These are phyloP conservation scores for Gymnopus androsaceus DNA, from an alignment of 1,284 basidiomycete species.

Conservation along the genomic window DNA sequence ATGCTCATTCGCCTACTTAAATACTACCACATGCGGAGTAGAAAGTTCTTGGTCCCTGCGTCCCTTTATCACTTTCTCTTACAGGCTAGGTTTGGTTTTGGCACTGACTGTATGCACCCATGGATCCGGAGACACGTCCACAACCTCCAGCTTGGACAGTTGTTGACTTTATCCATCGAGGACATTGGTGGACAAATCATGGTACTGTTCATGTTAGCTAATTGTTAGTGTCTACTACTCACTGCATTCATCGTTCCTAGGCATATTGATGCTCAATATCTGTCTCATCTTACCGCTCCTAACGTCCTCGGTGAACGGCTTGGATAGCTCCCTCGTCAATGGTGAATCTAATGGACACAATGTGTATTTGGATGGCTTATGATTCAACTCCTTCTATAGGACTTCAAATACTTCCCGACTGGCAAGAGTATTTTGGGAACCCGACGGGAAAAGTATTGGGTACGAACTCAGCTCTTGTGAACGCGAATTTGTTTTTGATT, in stretches of 20 bases:
- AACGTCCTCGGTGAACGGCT: constrained; percentile 61
- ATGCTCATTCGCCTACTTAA: not conserved
- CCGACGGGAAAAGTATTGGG: constrained; percentile 57
- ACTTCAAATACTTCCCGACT: constrained; percentile 64
- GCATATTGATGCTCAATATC: constrained; percentile 61
- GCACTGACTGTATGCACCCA: not conserved
- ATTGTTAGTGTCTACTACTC: not conserved
- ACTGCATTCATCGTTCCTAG: constrained; percentile 31
- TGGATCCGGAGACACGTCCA: constrained; percentile 9
- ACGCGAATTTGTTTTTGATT: not conserved
- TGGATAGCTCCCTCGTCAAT: constrained; percentile 65
- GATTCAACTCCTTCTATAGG: constrained; percentile 36
- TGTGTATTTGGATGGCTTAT: not conserved
- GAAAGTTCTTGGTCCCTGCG: not conserved
- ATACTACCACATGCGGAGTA: not conserved
- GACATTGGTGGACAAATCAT: constrained; percentile 63
- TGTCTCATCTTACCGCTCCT: constrained; percentile 60
- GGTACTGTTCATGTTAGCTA: constrained; percentile 35
- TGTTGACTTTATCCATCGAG: constrained; percentile 57
- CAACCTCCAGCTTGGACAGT: constrained; percentile 50
- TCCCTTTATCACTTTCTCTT: not conserved
- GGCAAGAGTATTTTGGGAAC: constrained; percentile 54
- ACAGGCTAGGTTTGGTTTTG: not conserved
- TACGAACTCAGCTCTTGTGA: constrained; percentile 18
- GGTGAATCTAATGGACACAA: constrained; percentile 37